Percentiles rank a stretch among this genome's conserved stretches.
Conservation (phyloP, 768 basidiomycete species). For the Auriscalpium microsporum region DNA sequence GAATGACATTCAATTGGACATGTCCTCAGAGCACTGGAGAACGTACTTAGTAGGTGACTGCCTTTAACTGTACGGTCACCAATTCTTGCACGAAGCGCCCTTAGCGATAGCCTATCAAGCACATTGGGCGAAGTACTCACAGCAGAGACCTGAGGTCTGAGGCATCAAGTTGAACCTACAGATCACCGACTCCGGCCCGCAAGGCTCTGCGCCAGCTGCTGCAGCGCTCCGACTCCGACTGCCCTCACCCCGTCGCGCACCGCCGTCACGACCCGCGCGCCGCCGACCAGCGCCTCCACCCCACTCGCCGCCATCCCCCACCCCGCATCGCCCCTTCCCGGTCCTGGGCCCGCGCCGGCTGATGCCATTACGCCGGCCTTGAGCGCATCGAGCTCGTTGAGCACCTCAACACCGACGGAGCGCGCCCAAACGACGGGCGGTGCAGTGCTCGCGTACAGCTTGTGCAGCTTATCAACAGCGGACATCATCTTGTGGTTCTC, state of each 20-base stretch:
- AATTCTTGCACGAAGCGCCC: too few species aligned
- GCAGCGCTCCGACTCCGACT: constrained; percentile 23
- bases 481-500: constrained; percentile 82
- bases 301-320: constrained; percentile 31
- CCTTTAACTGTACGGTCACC: too few species aligned
- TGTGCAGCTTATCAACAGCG: constrained; percentile 83
- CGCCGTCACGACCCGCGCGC: constrained; percentile 25
- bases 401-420: constrained; percentile 78
- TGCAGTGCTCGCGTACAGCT: constrained; percentile 63
- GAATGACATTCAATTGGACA: too few species aligned
- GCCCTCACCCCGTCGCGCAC: constrained; percentile 20
- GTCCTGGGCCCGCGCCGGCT: constrained; percentile 43
- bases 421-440: constrained; percentile 79
- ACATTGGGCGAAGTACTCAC: too few species aligned
- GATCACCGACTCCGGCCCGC: too few species aligned
- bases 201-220: constrained; percentile 16
- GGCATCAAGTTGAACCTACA: too few species aligned
- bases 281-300: constrained; percentile 34
- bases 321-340: constrained; percentile 6
- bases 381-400: constrained; percentile 80
- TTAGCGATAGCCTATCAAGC: too few species aligned
- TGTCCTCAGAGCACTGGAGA: too few species aligned
- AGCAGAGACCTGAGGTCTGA: too few species aligned
- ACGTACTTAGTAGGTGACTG: too few species aligned
- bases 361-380: constrained; percentile 80